Evolutionary conservation across 257 asterid species (phyloP).

Genomic region (Solanum bulbocastanum): DNA sequence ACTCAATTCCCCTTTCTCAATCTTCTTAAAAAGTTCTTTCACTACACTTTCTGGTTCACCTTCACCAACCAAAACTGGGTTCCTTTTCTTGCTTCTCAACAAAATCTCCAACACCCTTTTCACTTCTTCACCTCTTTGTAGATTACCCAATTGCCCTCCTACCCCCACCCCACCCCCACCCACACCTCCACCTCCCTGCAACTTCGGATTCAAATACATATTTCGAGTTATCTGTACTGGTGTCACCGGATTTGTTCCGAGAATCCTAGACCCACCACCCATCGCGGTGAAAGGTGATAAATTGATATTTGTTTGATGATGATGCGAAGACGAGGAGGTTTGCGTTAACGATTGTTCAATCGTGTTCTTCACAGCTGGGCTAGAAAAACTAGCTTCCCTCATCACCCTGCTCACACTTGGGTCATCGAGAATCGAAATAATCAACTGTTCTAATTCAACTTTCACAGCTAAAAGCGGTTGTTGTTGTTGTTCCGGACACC

Average conservation of each 20-base stretch:
- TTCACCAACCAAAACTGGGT: slow-evolving; percentile 84
- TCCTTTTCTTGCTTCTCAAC: slow-evolving; percentile 51
- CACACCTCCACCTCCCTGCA: slow-evolving; percentile 23
- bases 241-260: slow-evolving; percentile 11
- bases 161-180: slow-evolving; percentile 21
- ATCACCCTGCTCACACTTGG: slow-evolving; percentile 85
- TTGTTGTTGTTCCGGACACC: slow-evolving; percentile 91
- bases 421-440: slow-evolving; percentile 76
- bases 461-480: slow-evolving; percentile 81
- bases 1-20: slow-evolving; percentile 41
- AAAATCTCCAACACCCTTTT: slow-evolving; percentile 60
- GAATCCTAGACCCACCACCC: slow-evolving; percentile 20
- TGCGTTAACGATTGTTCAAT: slow-evolving; percentile 54
- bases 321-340: not conserved
- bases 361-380: slow-evolving; percentile 76
- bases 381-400: slow-evolving; percentile 86
- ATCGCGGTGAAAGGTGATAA: slow-evolving; percentile 2
- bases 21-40: slow-evolving; percentile 47
- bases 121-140: slow-evolving; percentile 44
- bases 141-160: slow-evolving; percentile 14
- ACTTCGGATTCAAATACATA: slow-evolving; percentile 51
- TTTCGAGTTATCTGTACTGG: slow-evolving; percentile 24
- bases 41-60: slow-evolving; percentile 59
- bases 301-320: not conserved
- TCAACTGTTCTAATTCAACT: slow-evolving; percentile 76